These are phyloP conservation scores for Solanum gandarillasii DNA, from an alignment of 257 asterid genomes.

Conservation along the genomic window DNA sequence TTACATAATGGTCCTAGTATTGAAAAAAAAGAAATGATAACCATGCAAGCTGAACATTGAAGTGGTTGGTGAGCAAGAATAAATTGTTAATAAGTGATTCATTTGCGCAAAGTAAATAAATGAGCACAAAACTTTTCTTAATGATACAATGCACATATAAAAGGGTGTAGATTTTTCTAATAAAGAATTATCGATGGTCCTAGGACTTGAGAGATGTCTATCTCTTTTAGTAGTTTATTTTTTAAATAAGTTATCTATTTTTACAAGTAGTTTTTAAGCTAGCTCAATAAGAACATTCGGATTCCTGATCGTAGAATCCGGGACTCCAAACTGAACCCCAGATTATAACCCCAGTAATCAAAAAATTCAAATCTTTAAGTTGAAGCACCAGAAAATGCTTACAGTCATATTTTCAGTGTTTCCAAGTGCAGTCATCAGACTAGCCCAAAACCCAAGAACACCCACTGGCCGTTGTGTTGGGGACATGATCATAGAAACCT, in stretches of 20 bases:
- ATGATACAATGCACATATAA: background rate
- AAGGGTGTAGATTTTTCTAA: background rate
- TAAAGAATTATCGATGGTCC: background rate
- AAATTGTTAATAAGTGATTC: background rate
- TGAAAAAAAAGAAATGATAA: background rate
- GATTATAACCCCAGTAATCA: background rate
- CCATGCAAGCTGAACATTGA: background rate
- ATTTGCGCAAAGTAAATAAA: background rate
- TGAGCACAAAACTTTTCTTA: background rate
- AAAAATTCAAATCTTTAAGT: background rate
- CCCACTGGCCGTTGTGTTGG: conserved; percentile 99
- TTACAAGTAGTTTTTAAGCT: background rate
- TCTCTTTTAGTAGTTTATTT: background rate
- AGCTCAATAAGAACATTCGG: background rate
- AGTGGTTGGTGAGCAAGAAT: background rate
- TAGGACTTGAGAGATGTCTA: background rate
- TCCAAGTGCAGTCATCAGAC: conserved; percentile 99
- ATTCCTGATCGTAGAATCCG: background rate
- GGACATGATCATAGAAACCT: conserved; percentile 97
- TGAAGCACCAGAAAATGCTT: conserved; percentile 24
- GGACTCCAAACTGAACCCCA: background rate
- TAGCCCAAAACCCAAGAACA: conserved; percentile 99
- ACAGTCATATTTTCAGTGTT: conserved; percentile 98
- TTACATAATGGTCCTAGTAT: background rate
- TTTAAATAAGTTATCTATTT: background rate